Base-by-base conservation (phyloP, 192 early-diverging fungal species). In the Dissophora globulifera region DNA sequence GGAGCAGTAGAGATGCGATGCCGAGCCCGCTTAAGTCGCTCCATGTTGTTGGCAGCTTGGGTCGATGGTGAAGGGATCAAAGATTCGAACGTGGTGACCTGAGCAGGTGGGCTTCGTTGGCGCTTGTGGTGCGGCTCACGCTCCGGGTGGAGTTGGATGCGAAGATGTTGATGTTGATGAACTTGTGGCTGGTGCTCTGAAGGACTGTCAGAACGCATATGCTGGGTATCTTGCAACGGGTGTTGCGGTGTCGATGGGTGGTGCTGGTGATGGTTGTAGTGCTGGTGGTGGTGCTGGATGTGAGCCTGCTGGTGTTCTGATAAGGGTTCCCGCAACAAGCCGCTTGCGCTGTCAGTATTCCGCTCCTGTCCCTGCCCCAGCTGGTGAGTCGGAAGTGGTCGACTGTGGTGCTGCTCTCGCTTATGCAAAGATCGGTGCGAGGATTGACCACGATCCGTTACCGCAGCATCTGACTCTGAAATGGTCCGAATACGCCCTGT, bases 401-500 rank as follows among this genome's bases (percentile, higher is more conserved):
- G 43, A 22, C 43, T 52, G 29, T 20, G 35, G 4, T 23, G 57
- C 22, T 42, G 63, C 2, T 45, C 40, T 0, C 52, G 52, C 25
- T 59, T 48, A 17, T 69, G 58, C 33, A 55, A 19, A 2, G 49
- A 33, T 7, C 45, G 47, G 15, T 60, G 53, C 4, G 53, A 56
- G 8, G 43, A 11, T 32, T 61, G 45, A 45, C 17, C 41, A 8
- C 13, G 51, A 30, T 67, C 63, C 20, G 72, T 31, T 3, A 62
- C 64, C 19, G 50, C 40, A 23, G 62, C 46, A 23, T 76, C 72
- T 9, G 72, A 55, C 47, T 67, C 72, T 11, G 72, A 67, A 11
- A 66, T 32, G 22, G 72, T 76, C 43, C 72, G 72, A 5, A 55
- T 61, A 13, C 58, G 62, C 47, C 72, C 58, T 55, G 62, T 50